Evolutionary conservation across 495 filamentous ascomycete species (phyloP), one percentile per base, ranked within the genome.

Genomic region (Penicillium cinerascens): DNA sequence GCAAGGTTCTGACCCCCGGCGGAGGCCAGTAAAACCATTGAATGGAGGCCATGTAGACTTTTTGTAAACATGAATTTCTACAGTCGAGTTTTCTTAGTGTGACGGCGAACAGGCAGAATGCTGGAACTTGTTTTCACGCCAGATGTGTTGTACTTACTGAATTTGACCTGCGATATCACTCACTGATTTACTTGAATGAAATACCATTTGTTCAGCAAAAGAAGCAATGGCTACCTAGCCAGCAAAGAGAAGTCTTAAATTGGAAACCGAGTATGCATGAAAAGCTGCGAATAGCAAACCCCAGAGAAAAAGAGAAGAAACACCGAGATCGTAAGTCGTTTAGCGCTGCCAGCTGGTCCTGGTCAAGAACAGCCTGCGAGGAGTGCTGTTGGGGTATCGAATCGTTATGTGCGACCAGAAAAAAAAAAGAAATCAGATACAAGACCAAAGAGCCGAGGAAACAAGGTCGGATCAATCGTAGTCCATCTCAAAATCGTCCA

Each of bases 401-500:
- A 58, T 65, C 61, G 43, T 53, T 41, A 42, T 26, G 44, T 39
- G 53, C 25, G 36, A 46, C 26, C 15, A 29, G 20, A 49, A 29
- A 29, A 35, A 26, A 41, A 52, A 48, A 52, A 25, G 17, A 42
- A 38, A 46, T 21, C n/a, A 25, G 37, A 18, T 36, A 42, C 17
- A 6, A 39, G 16, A 33, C 40, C 54, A 51, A 21, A 25, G 47
- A 56, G 15, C 29, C 16, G 29, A 42, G 18, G 38, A 18, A 40
- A 41, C 35, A 20, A 41, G 11, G 13, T 16, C 25, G 21, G n/a
- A 18, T 51, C 35, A 55, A 47, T 60, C 66, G 48, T 66, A 65
- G 17, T 79, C 78, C 68, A 81, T 75, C 13, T 75, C 73, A 44
- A 62, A 37, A 39, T 84, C 81, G 51, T 86, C 82, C 42, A 97